These are phyloP conservation scores for Fusarium sp. DNA, from an alignment of 2,329 filamentous ascomycete species.

Conservation along the genomic window DNA sequence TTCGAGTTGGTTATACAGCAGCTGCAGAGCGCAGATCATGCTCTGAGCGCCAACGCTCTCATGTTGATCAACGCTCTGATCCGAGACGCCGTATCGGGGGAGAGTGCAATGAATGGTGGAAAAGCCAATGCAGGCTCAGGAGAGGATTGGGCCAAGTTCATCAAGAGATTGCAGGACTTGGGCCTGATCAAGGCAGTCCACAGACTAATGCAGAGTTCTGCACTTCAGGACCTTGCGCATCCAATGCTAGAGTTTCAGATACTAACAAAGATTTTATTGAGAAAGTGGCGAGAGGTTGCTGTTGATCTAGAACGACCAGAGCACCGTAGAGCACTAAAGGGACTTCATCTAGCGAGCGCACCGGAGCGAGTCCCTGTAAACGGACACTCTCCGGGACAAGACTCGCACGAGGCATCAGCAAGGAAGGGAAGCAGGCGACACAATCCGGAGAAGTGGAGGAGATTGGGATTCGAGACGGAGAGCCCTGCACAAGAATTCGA, in stretches of 20 bases:
- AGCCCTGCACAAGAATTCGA: conserved; percentile 89
- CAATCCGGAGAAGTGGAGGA: conserved; percentile 91
- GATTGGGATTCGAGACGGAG: conserved; percentile 92
- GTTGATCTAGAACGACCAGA: conserved; percentile 90
- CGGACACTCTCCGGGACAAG: conserved; percentile 56
- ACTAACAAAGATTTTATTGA: conserved; percentile 86
- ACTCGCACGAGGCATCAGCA: conserved; percentile 52
- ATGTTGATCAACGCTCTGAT: conserved; percentile 97
- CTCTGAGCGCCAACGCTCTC: conserved; percentile 92
- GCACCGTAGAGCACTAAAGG: conserved; percentile 87
- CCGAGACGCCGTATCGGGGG: conserved; percentile 86
- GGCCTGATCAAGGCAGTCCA: conserved; percentile 94
- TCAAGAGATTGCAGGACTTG: conserved; percentile 92
- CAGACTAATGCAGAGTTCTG: conserved; percentile 92
- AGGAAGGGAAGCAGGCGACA: conserved; percentile 78
- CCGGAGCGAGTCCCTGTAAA: conserved; percentile 67
- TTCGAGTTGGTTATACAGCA: conserved; percentile 93
- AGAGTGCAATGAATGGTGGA: conserved; percentile 63
- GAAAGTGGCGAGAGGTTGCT: conserved; percentile 87
- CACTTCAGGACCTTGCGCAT: conserved; percentile 89
- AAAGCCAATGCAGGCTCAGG: conserved; percentile 49
- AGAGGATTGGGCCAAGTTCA: conserved; percentile 94
- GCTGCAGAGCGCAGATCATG: conserved; percentile 93
- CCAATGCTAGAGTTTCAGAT: conserved; percentile 94
- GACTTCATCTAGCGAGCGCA: conserved; percentile 85